Base-by-base conservation (phyloP, 768 basidiomycete genomes). In the Kwoniella mangroviensis region DNA sequence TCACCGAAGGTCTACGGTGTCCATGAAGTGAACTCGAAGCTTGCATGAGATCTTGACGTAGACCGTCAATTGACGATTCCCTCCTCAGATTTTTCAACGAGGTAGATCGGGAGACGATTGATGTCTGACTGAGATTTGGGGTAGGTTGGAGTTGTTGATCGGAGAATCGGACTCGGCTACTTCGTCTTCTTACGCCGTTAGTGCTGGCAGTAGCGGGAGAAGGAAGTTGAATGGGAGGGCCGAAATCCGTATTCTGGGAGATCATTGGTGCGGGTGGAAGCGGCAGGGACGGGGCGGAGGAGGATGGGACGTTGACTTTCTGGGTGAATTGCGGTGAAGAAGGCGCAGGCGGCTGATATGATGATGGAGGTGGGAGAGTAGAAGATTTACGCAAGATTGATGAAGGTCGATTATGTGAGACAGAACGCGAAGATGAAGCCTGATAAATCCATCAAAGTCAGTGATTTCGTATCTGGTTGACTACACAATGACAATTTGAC, bases 131-230 rank as follows among this genome's bases (percentile, higher is more conserved):
- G 7, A 49, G 53, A n/a, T 41, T 49, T 6, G 26, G 41, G 12
- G 15, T 45, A 53, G n/a, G 40, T 28, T 55, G 51, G 22, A 41
- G 6, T 12, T 40, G 49, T 43, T 69, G 68, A 28, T 69, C 68
- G 13, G 68, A 69, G 41, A 69, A 69, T 28, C 68, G 61, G 6
- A 69, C 68, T 52, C 68, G 54, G 34, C 68, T 69, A 28, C 62
- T 63, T 26, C 68, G 54, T 52, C 68, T 42, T 24, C 68, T 26
- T 5, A 64, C 21, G 10, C 28, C 42, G 6, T 55, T 34, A 19
- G 41, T 51, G 26, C 28, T 11, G 6, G 65, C 12, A 21, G 45
- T 41, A 34, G 68, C 11, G 17, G 55, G 54, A 21, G 61, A 49
- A 19, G 68, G 45, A 3, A 68, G 10, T 12, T 26, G 17, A 7